Base-by-base conservation (phyloP, 2,329 filamentous ascomycete genomes). In the Aspergillus floridensis region DNA sequence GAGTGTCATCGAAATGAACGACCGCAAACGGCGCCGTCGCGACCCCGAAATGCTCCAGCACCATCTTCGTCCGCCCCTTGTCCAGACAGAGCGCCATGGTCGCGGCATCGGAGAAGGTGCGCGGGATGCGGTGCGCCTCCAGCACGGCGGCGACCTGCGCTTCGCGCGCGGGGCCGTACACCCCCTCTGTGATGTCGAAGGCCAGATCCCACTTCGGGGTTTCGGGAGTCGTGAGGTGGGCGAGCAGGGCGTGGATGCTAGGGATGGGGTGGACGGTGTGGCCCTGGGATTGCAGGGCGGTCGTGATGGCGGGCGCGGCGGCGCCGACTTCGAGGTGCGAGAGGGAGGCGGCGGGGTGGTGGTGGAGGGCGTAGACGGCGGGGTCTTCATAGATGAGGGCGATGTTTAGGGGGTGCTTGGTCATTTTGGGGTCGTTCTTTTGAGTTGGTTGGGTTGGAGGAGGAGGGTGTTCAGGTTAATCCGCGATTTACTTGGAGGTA, bases 51-150 rank as follows among this genome's bases (percentile, higher is more conserved):
- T 66, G 56, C 1, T 63, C 53, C n/a, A 68, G 54, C 3, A 65
- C 35, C 19, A 62, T 66, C 57, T 70, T 71, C 6, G 60, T 68
- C 14, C 59, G 63, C 14, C 57, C 62, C 47, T 70, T 68, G 48
- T 68, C 63, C 24, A 63, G 53, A 51, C 60, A 68, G 41, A 67
- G 29, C 8, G 63, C 62, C 54, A 69, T 59, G 12, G 62, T 68
- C 12, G 64, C 64, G 6, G 66, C 62, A 59, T 68, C 64, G 11
- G 61, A 61, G 44, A 65, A 68, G 7, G 63, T 67, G 52, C 58
- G 68, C 8, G 67, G 66, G 32, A 72, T 63, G n/a, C 57, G 51
- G 61, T 70, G 71, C 1, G 68, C 67, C 47, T 71, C 68, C 24
- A 70, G 53, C 4, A 71, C 54, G 16, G 63, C 67, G 3, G 67